Base-by-base conservation (phyloP, 805 yeast species). In the Kodamaea neixiangensis region DNA sequence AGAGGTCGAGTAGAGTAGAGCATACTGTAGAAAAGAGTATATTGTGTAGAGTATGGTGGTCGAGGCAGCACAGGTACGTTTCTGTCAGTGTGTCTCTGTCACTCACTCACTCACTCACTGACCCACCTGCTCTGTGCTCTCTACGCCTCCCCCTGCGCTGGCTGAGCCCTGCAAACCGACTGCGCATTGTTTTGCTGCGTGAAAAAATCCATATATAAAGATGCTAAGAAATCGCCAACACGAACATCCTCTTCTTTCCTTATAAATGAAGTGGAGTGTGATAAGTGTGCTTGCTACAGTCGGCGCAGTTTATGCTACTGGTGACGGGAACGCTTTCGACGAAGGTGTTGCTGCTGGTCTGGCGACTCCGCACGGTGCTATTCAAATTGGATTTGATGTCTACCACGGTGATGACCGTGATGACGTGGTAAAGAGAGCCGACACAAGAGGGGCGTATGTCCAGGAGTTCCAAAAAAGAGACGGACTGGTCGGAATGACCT, bases 301-400 rank as follows among this genome's bases (percentile, higher is more conserved):
- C 45, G 51, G 34, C 5, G 48, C 35, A 17, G 39, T 31, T 7
- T 18, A 31, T 15, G 34, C 15, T 18, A 34, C 43, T 25, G 43
- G 19, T 21, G 37, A n/a, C n/a, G n/a, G n/a, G n/a, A n/a, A n/a
- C n/a, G n/a, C n/a, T n/a, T n/a, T 18, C 17, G 40, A 21, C 22
- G 38, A 22, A 5, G 44, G 25, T 11, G 45, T n/a, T 10, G 40
- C 31, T 15, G 31, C 29, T 15, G 46, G 20, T 10, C 13, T n/a
- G 7, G 49, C 31, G 20, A 31, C 21, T 29, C 40, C 43, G 18
- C 33, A 29, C 5, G 51, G 51, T 2, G 51, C 51, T 17, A 17
- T 43, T 25, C 55, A 22, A 46, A 31, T 63, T 20, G 62, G 59
- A 47, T 63, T 62, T 46, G 56, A 58, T 34, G 54, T 63, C 10